Evolutionary conservation across 106 monocot species (phyloP).

Genomic region (Acorus calamus): DNA sequence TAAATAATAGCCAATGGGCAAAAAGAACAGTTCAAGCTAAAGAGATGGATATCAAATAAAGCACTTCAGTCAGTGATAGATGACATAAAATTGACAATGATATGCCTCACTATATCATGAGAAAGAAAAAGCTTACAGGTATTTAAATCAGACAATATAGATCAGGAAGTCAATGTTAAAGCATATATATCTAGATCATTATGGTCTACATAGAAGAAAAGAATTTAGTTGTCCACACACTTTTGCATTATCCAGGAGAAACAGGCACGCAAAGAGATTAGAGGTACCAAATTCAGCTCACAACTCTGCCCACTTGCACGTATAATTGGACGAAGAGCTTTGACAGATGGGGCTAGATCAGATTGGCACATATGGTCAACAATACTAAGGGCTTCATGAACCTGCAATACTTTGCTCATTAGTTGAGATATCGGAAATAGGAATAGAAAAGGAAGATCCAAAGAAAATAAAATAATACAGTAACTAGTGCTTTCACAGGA

Average conservation of each 20-base stretch:
- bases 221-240: too few species aligned
- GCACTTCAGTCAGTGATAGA: too few species aligned
- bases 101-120: too few species aligned
- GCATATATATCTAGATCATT: not conserved
- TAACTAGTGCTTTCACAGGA: too few species aligned
- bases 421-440: not conserved
- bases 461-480: not conserved
- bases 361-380: conserved; percentile 43
- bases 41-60: too few species aligned
- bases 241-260: too few species aligned
- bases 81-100: too few species aligned
- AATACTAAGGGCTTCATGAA: conserved; percentile 40
- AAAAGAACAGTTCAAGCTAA: too few species aligned
- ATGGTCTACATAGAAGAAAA: too few species aligned
- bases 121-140: too few species aligned
- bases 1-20: too few species aligned
- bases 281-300: conserved; percentile 67
- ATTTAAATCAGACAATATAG: too few species aligned
- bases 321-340: conserved; percentile 44
- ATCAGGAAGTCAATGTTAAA: not conserved
- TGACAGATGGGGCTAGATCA: conserved; percentile 30
- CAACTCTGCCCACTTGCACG: conserved; percentile 43
- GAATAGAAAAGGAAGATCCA: not conserved
- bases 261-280: not conserved
- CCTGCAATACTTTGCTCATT: conserved; percentile 21